Conservation (phyloP, 1,284 basidiomycete genomes). For the Ganoderma lingzhi region DNA sequence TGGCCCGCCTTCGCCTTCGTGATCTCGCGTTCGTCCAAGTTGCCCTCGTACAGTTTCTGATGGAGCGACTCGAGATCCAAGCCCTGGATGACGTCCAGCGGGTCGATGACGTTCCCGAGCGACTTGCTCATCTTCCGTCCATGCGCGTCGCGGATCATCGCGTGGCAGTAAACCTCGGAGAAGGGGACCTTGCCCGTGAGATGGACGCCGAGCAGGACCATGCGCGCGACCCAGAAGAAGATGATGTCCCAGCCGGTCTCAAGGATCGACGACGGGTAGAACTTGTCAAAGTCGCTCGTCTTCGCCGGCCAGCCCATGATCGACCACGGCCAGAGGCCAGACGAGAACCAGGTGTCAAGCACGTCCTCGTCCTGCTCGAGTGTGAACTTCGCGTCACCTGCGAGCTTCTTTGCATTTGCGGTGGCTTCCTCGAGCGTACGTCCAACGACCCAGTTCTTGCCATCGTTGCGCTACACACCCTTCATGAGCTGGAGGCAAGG, state of each 20-base stretch:
- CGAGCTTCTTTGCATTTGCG: constrained; percentile 79
- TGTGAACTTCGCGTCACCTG: constrained; percentile 75
- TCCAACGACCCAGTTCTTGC: constrained; percentile 92
- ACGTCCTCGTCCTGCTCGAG: constrained; percentile 98
- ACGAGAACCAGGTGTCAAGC: constrained; percentile 99
- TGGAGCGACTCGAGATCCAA: constrained; percentile 87
- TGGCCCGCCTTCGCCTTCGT: constrained; percentile 92
- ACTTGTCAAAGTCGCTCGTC: constrained; percentile 72
- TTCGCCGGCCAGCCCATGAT: constrained; percentile 98
- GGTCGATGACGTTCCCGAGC: constrained; percentile 98
- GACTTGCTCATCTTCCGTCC: constrained; percentile 99
- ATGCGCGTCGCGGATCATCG: constrained; percentile 98
- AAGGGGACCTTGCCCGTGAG: constrained; percentile 95
- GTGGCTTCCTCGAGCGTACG: constrained; percentile 84
- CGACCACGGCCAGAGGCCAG: constrained; percentile 97
- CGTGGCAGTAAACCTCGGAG: constrained; percentile 98
- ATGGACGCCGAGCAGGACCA: constrained; percentile 94
- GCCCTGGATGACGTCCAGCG: constrained; percentile 95
- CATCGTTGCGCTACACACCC: constrained; percentile 63
- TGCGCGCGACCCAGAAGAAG: constrained; percentile 99
- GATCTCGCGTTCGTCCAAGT: constrained; percentile 95
- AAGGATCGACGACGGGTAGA: constrained; percentile 90
- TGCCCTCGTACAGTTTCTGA: constrained; percentile 89
- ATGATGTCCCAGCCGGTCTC: constrained; percentile 99
- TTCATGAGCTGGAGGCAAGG: constrained; percentile 8